A percentile compares a stretch with the other conserved stretches of the same genome.
phyloP scores from a whole-genome alignment of 2,329 filamentous ascomycete genomes.

The Aspergillus arachidicola region DNA sequence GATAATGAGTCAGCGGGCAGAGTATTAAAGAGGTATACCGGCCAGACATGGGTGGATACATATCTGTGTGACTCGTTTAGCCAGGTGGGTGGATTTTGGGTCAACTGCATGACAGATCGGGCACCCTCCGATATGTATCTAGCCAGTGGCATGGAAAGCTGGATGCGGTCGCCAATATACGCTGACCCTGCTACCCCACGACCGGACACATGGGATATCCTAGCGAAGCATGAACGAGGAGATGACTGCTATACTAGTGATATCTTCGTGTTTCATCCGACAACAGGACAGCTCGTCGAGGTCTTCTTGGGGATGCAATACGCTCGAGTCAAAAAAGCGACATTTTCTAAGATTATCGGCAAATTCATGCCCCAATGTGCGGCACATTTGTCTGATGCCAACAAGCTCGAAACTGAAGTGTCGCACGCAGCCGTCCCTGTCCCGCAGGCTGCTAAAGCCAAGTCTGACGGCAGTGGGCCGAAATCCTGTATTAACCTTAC shows the following conservation, averaged over 20 bases:
- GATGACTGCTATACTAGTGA: constrained; percentile 31
- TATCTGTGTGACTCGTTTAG: constrained; percentile 33
- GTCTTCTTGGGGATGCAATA: constrained; percentile 37
- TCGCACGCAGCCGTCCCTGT: background rate
- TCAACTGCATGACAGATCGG: constrained; percentile 40
- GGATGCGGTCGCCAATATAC: constrained; percentile 29
- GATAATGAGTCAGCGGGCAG: constrained; percentile 26
- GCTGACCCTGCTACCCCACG: constrained; percentile 5
- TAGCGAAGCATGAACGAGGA: constrained; percentile 26
- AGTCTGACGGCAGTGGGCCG: background rate
- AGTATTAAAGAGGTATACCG: constrained; percentile 19
- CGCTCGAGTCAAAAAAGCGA: constrained; percentile 24
- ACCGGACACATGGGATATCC: constrained; percentile 30
- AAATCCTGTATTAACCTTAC: constrained; percentile 2
- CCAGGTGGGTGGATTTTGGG: constrained; percentile 42
- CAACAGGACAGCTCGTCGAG: constrained; percentile 27
- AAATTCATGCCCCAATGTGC: background rate
- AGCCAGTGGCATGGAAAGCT: constrained; percentile 32
- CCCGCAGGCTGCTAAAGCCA: no score
- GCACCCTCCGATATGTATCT: constrained; percentile 32
- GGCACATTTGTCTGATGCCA: background rate
- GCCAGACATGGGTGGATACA: constrained; percentile 30
- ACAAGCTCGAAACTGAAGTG: background rate
- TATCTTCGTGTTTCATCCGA: constrained; percentile 37
- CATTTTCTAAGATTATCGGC: constrained; percentile 17